phyloP scores from a whole-genome alignment of 495 filamentous ascomycete genomes.

The Trichoderma parareesei region DNA sequence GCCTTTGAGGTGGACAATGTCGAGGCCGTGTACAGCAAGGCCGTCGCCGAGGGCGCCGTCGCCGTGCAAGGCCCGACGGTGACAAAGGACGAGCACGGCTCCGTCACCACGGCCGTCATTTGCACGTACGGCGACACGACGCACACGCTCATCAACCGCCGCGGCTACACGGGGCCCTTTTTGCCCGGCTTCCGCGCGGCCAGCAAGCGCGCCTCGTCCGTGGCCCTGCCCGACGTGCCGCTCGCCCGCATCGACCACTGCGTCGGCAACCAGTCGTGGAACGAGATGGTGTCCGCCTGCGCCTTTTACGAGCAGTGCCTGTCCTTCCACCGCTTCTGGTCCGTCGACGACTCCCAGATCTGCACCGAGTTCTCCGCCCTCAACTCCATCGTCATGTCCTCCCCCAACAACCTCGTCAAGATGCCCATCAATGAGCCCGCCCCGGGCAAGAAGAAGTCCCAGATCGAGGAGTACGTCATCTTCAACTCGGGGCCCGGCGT shows the following conservation, averaged over 20 bases:
- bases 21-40: slow-evolving; percentile 60
- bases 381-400: slow-evolving; percentile 79
- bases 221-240: slow-evolving; percentile 48
- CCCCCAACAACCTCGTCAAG: slow-evolving; percentile 67
- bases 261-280: slow-evolving; percentile 90
- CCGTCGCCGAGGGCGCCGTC: slow-evolving; percentile 60
- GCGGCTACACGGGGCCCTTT: slow-evolving; percentile 60
- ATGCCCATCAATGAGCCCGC: slow-evolving; percentile 98
- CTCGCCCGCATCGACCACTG: slow-evolving; percentile 80
- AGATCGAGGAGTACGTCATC: slow-evolving; percentile 89
- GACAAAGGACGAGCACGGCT: slow-evolving; percentile 43
- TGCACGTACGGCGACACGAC: slow-evolving; percentile 87
- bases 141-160: slow-evolving; percentile 71
- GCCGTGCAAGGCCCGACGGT: slow-evolving; percentile 50
- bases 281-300: slow-evolving; percentile 75
- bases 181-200: slow-evolving; percentile 68
- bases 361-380: slow-evolving; percentile 84
- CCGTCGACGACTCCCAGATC: slow-evolving; percentile 78
- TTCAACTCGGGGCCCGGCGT: slow-evolving; percentile 83
- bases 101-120: slow-evolving; percentile 63
- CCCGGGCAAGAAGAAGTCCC: slow-evolving; percentile 70
- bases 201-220: slow-evolving; percentile 18
- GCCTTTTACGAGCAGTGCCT: slow-evolving; percentile 83
- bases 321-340: slow-evolving; percentile 94
- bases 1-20: slow-evolving; percentile 86